Conservation (phyloP, 1,139 yeast genomes). For the Suhomyces bolitotheri region DNA sequence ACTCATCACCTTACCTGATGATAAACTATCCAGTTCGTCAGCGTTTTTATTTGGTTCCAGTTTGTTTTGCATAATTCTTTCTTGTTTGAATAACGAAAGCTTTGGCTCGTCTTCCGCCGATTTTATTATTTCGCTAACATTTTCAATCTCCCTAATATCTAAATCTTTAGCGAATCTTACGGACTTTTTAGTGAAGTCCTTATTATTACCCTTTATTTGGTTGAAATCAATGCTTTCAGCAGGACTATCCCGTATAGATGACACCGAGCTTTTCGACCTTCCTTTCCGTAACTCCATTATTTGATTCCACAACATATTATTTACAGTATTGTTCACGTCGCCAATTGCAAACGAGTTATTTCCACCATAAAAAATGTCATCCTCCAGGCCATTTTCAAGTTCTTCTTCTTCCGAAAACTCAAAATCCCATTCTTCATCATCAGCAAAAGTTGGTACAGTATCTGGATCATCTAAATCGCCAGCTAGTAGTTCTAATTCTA, state of each 20-base stretch:
- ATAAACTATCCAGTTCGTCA: too few species aligned
- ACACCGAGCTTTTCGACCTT: too few species aligned
- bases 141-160: constrained; percentile 61
- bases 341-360: constrained; percentile 18
- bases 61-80: too few species aligned
- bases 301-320: constrained; percentile 34
- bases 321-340: constrained; percentile 16
- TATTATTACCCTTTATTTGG: constrained; percentile 1
- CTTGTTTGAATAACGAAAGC: constrained; percentile 30
- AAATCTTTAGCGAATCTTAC: constrained; percentile 55
- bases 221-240: too few species aligned
- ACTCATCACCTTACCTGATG: constrained; percentile 2
- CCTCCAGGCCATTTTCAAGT: constrained; percentile 26
- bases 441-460: constrained; percentile 33
- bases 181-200: too few species aligned
- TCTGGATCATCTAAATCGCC: constrained; percentile 48
- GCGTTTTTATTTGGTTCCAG: too few species aligned
- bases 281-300: constrained; percentile 27
- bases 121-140: constrained; percentile 52
- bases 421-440: constrained; percentile 41
- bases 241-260: too few species aligned
- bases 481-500: constrained; percentile 50
- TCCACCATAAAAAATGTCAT: constrained; percentile 26
- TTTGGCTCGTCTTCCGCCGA: constrained; percentile 24
- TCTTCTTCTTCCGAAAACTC: constrained; percentile 25